Evolutionary conservation across 768 basidiomycete genomes (phyloP), one percentile per base, ranked within the genome.

Genomic region (Leccinum rimulosum): DNA sequence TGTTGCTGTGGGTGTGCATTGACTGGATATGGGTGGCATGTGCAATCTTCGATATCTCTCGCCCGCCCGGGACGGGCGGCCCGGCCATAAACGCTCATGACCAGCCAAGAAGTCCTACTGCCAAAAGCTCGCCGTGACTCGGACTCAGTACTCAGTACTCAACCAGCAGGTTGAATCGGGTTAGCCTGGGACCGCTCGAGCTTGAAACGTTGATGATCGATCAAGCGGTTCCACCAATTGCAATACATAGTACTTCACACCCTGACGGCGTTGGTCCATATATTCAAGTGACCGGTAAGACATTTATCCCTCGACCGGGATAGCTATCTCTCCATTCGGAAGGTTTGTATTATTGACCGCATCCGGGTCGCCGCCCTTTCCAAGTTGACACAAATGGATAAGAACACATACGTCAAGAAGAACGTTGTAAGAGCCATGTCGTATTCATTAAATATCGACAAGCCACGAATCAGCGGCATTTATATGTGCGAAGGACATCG

Each of bases 371-470:
- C 40, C 49, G n/a, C 48, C 43, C 19, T 62, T 54, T 61, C 36
- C 55, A 48, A 38, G 33, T 49, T 51, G 51, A 48, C 47, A 15
- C 15, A 25, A 38, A 54, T 22, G 54, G 63, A 54, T 58, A 67
- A 51, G 52, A 55, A 19, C 28, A 43, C 57, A 59, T 67, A 61
- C 65, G 61, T 63, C 65, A 65, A 63, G 57, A 45, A 58, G 43
- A 38, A 17, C 2, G 56, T 50, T 43, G 51, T n/a, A 50, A 27
- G 48, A 30, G 11, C 55, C 27, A 40, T 53, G 55, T 56, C 33
- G 14, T 48, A 33, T 51, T 30, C 15, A 57, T 52, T 30, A 40
- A 15, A 47, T 54, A 28, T 58, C 28, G 6, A 56, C 45, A 31
- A 19, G 50, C 45, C 52, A 57, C 43, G 30, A 22, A 9, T 27